These are phyloP conservation scores for Dimargaris verticillata DNA, from an alignment of 192 early-diverging fungal genomes.

Conservation along the genomic window DNA sequence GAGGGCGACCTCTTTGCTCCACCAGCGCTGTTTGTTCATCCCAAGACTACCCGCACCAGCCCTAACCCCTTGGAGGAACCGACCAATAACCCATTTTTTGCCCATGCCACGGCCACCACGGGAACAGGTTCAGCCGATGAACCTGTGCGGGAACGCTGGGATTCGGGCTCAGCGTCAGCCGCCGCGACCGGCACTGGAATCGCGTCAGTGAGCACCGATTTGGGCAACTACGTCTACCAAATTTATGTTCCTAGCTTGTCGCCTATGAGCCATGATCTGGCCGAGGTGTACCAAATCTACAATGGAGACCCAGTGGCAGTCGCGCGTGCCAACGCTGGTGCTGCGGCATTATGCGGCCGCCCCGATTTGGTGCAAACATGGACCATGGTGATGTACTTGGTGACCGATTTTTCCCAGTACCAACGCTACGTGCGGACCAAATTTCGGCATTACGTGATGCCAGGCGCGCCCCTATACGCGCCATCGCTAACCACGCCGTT, in stretches of 20 bases:
- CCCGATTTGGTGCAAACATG: conserved; percentile 5
- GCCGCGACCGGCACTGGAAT: neutral
- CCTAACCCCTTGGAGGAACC: neutral
- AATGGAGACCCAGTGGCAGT: neutral
- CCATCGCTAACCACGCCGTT: neutral
- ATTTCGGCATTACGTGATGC: conserved; percentile 1
- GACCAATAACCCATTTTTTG: neutral
- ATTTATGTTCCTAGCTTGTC: neutral
- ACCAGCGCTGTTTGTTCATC: conserved; percentile 1
- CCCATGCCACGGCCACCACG: neutral
- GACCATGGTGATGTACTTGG: conserved; percentile 5
- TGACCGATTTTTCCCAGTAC: conserved; percentile 1
- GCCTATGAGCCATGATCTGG: neutral
- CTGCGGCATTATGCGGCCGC: neutral
- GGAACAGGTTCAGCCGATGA: neutral
- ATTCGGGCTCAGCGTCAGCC: neutral
- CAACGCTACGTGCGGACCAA: neutral
- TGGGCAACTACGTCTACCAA: conserved; percentile 6
- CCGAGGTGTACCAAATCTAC: conserved; percentile 2
- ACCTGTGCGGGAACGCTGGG: neutral
- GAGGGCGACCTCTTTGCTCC: neutral
- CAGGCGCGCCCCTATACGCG: neutral
- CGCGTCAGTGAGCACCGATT: neutral
- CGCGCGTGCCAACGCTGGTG: conserved; percentile 7
- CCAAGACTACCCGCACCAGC: conserved; percentile 9